Evolutionary conservation across 768 basidiomycete genomes (phyloP), one percentile per base, ranked within the genome.

Genomic region (Tylopilus felleus): DNA sequence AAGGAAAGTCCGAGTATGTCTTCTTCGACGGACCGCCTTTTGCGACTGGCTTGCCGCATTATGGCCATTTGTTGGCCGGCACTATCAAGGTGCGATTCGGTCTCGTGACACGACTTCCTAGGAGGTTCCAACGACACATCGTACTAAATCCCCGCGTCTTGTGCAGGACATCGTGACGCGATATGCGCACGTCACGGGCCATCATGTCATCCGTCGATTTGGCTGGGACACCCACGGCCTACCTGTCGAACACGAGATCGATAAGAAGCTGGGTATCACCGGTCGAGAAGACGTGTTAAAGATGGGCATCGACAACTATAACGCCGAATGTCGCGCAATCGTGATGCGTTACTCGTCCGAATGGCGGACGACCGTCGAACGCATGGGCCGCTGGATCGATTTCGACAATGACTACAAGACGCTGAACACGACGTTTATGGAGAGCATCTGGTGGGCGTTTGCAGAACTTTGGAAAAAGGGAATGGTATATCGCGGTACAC

Each of bases 371-470:
- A 98, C 95, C 5, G 96, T 99, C 50, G 95, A 97, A 72, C 85
- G 97, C 59, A 95, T 98, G 88, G 97, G 96, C 31, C 85, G 97
- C 58, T 99, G 97, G 97, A 98, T 99, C 74, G 97, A 99, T 73
- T 99, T 99, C 63, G 97, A 99, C 72, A 91, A 98, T 63, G 97
- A 98, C 65, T 99, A 99, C 78, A 98, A 98, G 78, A 99, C 97
- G 16, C 80, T 98, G 58, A 93, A 98, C 65, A 72, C 85, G 8
- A 75, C 85, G 9, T 99, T 91, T 71, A 98, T 99, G 97, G 97
- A 99, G 77, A 87, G 85, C 44, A 92, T 97, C 12, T 99, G 97
- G 97, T 99, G 97, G 97, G 97, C 92, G 9, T 99, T 99, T 72
- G 78, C 83, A 49, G 85, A 94, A 68, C 80, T 99, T n/a, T 96